phyloP scores from a whole-genome alignment of 305 asterid genomes.

The Rubia balearica region DNA sequence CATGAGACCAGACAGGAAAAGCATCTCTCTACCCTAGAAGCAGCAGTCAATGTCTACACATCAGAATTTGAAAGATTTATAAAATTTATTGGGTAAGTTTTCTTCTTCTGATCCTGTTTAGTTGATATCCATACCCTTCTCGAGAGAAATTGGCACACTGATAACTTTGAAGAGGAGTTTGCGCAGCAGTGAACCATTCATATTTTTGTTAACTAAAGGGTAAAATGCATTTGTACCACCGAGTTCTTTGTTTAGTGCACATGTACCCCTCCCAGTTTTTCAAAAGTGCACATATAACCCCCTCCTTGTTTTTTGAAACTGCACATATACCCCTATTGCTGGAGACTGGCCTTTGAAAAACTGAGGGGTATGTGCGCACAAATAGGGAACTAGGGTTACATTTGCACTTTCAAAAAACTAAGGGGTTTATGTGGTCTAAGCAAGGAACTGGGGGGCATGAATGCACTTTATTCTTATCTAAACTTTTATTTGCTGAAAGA shows the following conservation, averaged over 20 bases:
- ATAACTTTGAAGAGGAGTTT: not conserved
- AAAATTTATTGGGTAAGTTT: constrained; percentile 66
- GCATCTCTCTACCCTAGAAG: constrained; percentile 58
- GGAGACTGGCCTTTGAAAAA: too few relatives aligned
- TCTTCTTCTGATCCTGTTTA: constrained; percentile 7
- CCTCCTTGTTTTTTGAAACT: too few relatives aligned
- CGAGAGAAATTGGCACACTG: not conserved
- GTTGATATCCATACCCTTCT: not conserved
- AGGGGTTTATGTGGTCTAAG: too few relatives aligned
- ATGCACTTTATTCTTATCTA: not conserved
- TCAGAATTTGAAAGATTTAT: constrained; percentile 79
- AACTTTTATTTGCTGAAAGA: constrained; percentile 2
- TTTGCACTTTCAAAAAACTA: too few relatives aligned
- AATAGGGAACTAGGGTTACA: too few relatives aligned
- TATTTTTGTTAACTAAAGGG: not conserved
- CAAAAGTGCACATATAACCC: too few relatives aligned
- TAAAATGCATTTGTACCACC: too few relatives aligned
- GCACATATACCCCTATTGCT: too few relatives aligned
- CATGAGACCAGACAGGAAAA: constrained; percentile 48
- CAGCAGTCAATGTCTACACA: constrained; percentile 63
- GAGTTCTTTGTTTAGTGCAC: too few relatives aligned
- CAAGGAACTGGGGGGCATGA: too few relatives aligned
- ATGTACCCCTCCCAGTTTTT: too few relatives aligned
- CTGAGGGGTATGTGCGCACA: too few relatives aligned
- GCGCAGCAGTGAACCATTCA: not conserved